Evolutionary conservation across 2,329 filamentous ascomycete species (phyloP), one percentile per base, ranked within the genome.

Genomic region (Colletotrichum abscissum): DNA sequence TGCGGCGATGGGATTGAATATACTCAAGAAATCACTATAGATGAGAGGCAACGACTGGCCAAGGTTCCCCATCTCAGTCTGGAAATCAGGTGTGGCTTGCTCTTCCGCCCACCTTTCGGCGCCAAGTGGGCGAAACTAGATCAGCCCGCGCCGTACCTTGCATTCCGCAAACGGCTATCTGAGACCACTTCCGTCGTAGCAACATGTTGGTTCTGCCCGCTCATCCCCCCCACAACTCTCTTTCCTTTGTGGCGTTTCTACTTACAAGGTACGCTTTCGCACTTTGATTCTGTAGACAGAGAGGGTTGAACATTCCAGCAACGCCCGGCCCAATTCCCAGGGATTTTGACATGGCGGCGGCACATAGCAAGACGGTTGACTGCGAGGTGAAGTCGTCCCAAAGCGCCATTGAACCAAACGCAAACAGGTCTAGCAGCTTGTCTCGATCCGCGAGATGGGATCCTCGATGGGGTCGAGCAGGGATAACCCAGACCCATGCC

Each of bases 51-150:
- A 58, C 35, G 60, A 56, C 38, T 63, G 42, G 46, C 54, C 56
- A 38, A 52, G 63, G 26, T 19, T 28, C 19, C 30, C 35, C 8
- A 14, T 56, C 67, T 35, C 56, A 28, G 71, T 71, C 60, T 70
- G 56, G n/a, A 42, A 62, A 63, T 71, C 71, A 73, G 71, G 67
- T 66, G 71, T 73, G 71, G 71, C 71, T 73, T 71, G 60, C 24
- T 24, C 35, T 71, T 54, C 56, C 67, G 60, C 26, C 60, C 67
- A 49, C 62, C 60, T 55, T 60, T 64, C 67, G 62, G 62, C 62
- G 67, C 67, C 38, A 73, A 69, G 42, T 24, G 30, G 38, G 57
- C 38, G 28, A 55, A 56, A 49, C 70, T 66, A 66, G 60, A 33
- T 46, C 26, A 65, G 49, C 55, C 71, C 38, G 67, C 54, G 58